A percentile compares a stretch with the other conserved stretches of the same genome.
Evolutionary conservation across 2,329 filamentous ascomycete genomes (phyloP).

Genomic region (Ascochyta clinopodiicola): DNA sequence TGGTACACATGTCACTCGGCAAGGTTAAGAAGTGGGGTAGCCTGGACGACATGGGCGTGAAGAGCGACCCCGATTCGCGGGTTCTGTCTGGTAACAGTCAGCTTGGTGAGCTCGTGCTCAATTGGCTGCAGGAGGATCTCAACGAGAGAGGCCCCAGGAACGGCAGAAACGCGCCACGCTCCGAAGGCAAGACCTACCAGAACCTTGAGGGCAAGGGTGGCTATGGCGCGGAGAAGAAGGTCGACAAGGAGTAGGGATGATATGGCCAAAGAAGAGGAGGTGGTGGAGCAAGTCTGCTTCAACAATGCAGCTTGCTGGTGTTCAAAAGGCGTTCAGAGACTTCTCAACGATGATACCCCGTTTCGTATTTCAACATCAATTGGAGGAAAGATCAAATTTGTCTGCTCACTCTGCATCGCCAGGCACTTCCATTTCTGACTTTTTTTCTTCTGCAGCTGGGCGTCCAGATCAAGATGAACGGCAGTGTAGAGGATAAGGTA

Average conservation of each 20-base stretch:
- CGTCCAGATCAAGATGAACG: too few species aligned
- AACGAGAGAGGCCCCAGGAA: slow-evolving; percentile 78
- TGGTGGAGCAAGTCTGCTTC: slow-evolving; percentile 26
- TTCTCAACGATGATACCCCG: slow-evolving; percentile 49
- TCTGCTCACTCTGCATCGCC: too few species aligned
- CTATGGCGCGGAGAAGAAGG: slow-evolving; percentile 64
- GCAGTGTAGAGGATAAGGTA: too few species aligned
- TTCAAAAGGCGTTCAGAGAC: slow-evolving; percentile 35
- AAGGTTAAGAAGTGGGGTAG: slow-evolving; percentile 85
- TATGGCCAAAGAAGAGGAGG: neutral
- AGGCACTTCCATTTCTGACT: too few species aligned
- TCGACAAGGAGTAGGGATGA: slow-evolving; percentile 8
- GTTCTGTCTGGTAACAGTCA: slow-evolving; percentile 74
- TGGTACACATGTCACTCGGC: slow-evolving; percentile 94
- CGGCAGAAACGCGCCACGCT: slow-evolving; percentile 51
- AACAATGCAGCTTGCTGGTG: slow-evolving; percentile 29
- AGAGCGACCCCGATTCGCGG: slow-evolving; percentile 49
- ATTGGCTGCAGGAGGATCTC: slow-evolving; percentile 85
- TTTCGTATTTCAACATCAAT: slow-evolving; percentile 38
- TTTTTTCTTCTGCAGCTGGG: too few species aligned
- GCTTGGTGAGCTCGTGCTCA: slow-evolving; percentile 84
- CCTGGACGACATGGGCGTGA: slow-evolving; percentile 66
- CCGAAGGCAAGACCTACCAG: slow-evolving; percentile 70
- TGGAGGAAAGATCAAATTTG: neutral
- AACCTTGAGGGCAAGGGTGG: slow-evolving; percentile 66